phyloP scores from a whole-genome alignment of 2,329 filamentous ascomycete genomes.

The Alternaria burnsii region DNA sequence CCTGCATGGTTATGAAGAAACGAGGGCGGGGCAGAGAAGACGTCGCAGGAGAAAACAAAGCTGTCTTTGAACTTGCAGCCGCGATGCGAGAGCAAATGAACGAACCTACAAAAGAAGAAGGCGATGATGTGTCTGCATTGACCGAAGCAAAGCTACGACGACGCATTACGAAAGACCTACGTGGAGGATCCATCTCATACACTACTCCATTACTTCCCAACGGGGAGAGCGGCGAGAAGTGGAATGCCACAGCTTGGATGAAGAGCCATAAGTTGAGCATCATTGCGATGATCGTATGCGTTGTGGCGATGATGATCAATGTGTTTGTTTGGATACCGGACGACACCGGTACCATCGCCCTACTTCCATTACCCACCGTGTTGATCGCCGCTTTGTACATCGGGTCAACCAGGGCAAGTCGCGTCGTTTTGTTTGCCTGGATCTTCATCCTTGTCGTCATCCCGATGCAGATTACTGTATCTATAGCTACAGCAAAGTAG shows the following conservation, averaged over 20 bases:
- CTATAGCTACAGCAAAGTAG: too few species aligned
- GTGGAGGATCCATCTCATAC: slow-evolving; percentile 30
- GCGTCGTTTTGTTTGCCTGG: neutral
- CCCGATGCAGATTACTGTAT: neutral
- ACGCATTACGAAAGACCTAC: slow-evolving; percentile 7
- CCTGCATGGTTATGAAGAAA: slow-evolving; percentile 13
- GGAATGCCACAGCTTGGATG: neutral
- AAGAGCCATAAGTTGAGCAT: neutral
- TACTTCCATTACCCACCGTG: neutral
- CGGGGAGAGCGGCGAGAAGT: neutral
- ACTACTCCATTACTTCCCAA: neutral
- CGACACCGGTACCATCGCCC: neutral
- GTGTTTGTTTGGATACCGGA: too few species aligned
- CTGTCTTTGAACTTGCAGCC: slow-evolving; percentile 30
- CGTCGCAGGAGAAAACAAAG: slow-evolving; percentile 29
- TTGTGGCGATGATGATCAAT: neutral
- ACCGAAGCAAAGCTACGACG: slow-evolving; percentile 3
- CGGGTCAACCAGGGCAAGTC: slow-evolving; percentile 2
- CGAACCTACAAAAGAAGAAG: neutral
- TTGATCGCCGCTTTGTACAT: neutral
- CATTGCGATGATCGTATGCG: neutral
- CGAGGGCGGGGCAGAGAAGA: slow-evolving; percentile 6
- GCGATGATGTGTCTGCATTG: neutral
- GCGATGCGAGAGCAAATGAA: slow-evolving; percentile 23
- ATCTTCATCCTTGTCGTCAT: neutral